Base-by-base conservation (phyloP, 129 eudicot genomes). In the Saposhnikovia divaricata region DNA sequence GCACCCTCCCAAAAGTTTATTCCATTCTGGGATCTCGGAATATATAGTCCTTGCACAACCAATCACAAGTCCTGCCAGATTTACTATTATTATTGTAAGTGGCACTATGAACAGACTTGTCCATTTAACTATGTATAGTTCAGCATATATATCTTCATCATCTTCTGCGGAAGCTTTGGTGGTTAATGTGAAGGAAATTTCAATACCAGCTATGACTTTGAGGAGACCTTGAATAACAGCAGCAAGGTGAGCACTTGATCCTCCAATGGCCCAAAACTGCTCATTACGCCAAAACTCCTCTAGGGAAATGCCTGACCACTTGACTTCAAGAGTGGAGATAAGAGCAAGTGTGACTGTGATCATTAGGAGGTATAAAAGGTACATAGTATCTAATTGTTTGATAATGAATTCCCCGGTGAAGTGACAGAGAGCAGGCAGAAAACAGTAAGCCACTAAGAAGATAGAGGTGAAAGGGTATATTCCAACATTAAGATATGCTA, bases 181-280 rank as follows among this genome's bases (percentile, higher is more conserved):
- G 0, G 98, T 93, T 59, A 93, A 55, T 25, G 90, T 93, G 86
- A 93, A 93, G 50, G 94, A 88, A 27, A 93, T 93, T 46, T 93
- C 98, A 2, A 93, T 88, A 2, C 97, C 98, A 42, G 95, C 97
- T 61, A 87, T 81, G 76, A 93, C 90, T 77, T 93, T 93, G 45
- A 93, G 86, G 53, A 93, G 89, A n/a, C 98, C 98, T 80, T 91
- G 98, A 34, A 93, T 50, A 4, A 93, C 95, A n/a, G 98, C 98
- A 15, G 84, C 92, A 11, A 93, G 86, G 66, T 93, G 98, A 11
- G 98, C 98, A 72, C 98, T 93, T 0, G 92, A 83, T 48, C 98
- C 97, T 59, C 98, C 98, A 21, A 93, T 91, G 63, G 85, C 89
- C 98, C 98, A 93, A 80, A 93, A 93, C 79, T 93, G 96, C 85